Evolutionary conservation across 331 rosid species (phyloP), one percentile per base, ranked within the genome.

Genomic region (Prunus yedoensis): DNA sequence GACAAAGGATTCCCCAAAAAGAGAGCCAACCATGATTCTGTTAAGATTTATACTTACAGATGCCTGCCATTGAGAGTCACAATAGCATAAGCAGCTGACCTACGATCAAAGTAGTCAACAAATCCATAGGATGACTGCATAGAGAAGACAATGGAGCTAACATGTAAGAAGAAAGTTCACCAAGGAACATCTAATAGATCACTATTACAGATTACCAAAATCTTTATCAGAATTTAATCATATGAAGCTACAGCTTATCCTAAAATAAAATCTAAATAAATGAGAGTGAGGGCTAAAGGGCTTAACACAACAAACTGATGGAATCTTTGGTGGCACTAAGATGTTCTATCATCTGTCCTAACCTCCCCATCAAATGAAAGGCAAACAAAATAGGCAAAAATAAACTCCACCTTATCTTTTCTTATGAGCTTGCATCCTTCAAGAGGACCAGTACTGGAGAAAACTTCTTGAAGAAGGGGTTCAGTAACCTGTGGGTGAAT

Each of bases 381-480:
- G 49, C 56, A 61, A 17, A 30, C 23, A 23, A 65, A 43, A 60
- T 23, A 53, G 16, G 65, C 18, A 66, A 27, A 61, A 68, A 4
- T 16, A 32, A 58, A 18, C 9, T 64, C 54, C 65, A 91, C 98
- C 96, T 94, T 94, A 73, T 94, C 98, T 82, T 94, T 94, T 72
- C 91, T 80, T 47, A 91, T 91, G 80, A 94, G 96, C 83, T 94
- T 94, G 89, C 96, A 94, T 69, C 97, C 97, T 88, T 94, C 97
- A 82, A 94, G 89, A 57, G 91, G 91, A 7, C 98, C 97, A 46
- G 89, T 88, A 70, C 66, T 81, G 25, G 94, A 77, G 32, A 94
- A 94, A 73, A 94, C 89, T 78, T 94, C 96, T 79, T 91, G 98
- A 63, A 94, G 96, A 78, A 90, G 95, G 58, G 89, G 30, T 41